Conservation (phyloP, 2,329 filamentous ascomycete genomes). For the Colletotrichum spinosum region DNA sequence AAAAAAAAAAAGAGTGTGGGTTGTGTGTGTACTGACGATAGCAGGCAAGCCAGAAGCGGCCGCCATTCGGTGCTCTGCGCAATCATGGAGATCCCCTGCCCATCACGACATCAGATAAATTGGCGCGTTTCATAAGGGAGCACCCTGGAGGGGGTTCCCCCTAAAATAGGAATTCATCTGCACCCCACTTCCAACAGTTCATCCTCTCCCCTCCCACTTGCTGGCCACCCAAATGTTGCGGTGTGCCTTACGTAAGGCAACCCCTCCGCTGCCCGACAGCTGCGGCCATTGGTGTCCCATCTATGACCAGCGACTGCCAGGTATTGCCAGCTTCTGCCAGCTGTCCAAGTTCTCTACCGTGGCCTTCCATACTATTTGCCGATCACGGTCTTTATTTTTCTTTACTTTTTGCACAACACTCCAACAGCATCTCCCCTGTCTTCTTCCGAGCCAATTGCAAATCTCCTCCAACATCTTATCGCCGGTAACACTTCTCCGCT, state of each 20-base stretch:
- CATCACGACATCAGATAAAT: conserved; percentile 36
- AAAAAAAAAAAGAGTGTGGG: conserved; percentile 12
- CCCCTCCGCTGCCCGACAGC: no score
- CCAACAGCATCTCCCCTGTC: no score
- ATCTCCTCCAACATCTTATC: neutral
- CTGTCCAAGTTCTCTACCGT: no score
- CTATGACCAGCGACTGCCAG: no score
- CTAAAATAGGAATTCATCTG: conserved; percentile 30
- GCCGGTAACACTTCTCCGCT: conserved; percentile 1
- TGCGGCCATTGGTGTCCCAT: no score
- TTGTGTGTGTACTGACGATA: neutral
- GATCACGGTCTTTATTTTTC: no score
- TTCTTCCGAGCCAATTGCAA: no score
- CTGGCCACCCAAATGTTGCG: no score
- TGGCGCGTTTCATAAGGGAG: conserved; percentile 36
- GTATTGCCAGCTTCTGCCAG: no score
- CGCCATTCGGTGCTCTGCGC: neutral
- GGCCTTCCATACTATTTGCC: no score
- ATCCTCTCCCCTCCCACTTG: neutral
- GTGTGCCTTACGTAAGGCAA: no score
- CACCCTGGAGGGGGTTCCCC: conserved; percentile 17
- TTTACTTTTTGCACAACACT: no score
- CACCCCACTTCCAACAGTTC: neutral
- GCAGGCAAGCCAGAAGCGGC: neutral
- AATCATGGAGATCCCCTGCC: conserved; percentile 29